These are phyloP conservation scores for Acmispon strigosus DNA, from an alignment of 306 rosid species.

Conservation along the genomic window DNA sequence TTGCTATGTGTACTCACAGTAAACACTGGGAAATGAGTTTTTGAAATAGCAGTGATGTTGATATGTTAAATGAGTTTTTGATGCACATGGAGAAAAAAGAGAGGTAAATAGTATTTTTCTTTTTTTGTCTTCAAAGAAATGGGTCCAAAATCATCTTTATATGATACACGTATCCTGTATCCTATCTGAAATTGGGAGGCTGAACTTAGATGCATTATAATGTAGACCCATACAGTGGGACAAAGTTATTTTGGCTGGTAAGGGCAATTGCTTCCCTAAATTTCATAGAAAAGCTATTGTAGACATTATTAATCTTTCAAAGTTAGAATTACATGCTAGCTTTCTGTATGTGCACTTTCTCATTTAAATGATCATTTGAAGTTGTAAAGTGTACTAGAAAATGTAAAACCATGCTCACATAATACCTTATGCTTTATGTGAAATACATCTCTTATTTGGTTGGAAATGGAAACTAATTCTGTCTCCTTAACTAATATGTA, in stretches of 20 bases:
- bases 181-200: no score
- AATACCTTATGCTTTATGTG: background rate
- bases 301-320: background rate
- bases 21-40: no score
- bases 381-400: background rate
- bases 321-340: background rate
- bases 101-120: no score
- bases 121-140: no score
- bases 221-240: background rate
- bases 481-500: background rate
- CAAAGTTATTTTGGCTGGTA: background rate
- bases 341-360: background rate
- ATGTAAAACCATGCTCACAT: background rate
- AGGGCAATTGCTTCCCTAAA: background rate
- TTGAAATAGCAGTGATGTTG: no score
- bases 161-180: no score
- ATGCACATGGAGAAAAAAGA: no score
- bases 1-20: no score
- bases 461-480: background rate
- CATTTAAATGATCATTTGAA: background rate
- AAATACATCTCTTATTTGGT: slow-evolving; percentile 4
- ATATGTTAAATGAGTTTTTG: no score
- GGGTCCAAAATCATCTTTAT: no score
- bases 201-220: no score
- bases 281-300: background rate